These are phyloP conservation scores for Gaertneriomyces semiglobifer DNA, from an alignment of 192 early-diverging fungal species.

Conservation along the genomic window DNA sequence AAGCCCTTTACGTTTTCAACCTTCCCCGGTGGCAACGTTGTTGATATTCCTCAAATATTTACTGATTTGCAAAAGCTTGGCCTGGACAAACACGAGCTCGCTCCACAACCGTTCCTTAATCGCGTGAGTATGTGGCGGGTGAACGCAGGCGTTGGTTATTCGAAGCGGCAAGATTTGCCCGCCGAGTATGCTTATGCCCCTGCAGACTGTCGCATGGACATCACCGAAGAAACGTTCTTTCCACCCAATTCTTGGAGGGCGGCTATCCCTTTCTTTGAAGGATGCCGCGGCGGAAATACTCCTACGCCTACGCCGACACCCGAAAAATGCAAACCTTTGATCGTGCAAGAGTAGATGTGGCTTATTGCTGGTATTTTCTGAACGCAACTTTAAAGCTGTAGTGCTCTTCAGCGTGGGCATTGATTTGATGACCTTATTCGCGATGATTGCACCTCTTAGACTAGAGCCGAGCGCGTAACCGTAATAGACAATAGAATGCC, in stretches of 20 bases:
- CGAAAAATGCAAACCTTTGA: too few species aligned
- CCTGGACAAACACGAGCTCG: constrained; percentile 10
- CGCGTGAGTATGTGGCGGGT: constrained; percentile 9
- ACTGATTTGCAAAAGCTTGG: constrained; percentile 6
- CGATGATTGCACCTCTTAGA: too few species aligned
- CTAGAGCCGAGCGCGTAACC: too few species aligned
- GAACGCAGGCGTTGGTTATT: constrained; percentile 29
- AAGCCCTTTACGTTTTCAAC: constrained; percentile 27
- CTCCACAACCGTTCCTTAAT: constrained; percentile 26
- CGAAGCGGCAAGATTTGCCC: constrained; percentile 17
- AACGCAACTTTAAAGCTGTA: too few species aligned
- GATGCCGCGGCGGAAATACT: background rate
- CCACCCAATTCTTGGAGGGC: constrained; percentile 19
- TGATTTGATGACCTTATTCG: too few species aligned
- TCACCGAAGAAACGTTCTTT: constrained; percentile 21
- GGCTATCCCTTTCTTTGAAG: constrained; percentile 10
- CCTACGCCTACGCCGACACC: too few species aligned
- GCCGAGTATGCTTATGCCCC: constrained; percentile 25
- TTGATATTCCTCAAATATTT: constrained; percentile 29
- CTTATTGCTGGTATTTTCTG: too few species aligned
- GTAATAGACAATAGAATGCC: too few species aligned
- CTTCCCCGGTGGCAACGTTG: constrained; percentile 33
- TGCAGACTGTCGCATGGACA: constrained; percentile 23
- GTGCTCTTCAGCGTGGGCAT: too few species aligned
- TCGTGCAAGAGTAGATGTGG: too few species aligned